A percentile compares a stretch with the other conserved stretches of the same genome.
phyloP scores from a whole-genome alignment of 805 yeast species.

The Priceomyces castillae region DNA sequence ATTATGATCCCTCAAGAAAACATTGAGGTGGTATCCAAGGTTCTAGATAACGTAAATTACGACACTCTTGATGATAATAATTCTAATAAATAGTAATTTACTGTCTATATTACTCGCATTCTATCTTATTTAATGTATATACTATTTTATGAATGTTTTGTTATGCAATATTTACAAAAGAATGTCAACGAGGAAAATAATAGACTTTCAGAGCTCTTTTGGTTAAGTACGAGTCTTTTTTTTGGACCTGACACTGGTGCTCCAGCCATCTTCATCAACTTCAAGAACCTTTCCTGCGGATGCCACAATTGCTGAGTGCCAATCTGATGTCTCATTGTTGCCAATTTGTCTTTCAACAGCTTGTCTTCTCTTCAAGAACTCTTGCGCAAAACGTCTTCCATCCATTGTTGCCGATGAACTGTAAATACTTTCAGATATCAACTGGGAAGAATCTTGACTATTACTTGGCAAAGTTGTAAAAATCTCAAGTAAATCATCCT shows the following conservation, averaged over 20 bases:
- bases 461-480: constrained; percentile 73
- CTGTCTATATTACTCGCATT: not conserved
- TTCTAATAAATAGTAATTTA: not conserved
- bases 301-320: constrained; percentile 67
- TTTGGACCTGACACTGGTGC: constrained; percentile 39
- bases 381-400: constrained; percentile 91
- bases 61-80: constrained; percentile 4
- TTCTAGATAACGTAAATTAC: constrained; percentile 11
- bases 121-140: not conserved
- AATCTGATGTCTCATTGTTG: constrained; percentile 48
- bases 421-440: constrained; percentile 89
- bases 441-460: constrained; percentile 69
- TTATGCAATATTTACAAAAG: constrained; percentile 4
- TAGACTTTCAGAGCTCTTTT: not conserved
- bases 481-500: constrained; percentile 75
- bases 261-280: constrained; percentile 49
- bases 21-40: constrained; percentile 28
- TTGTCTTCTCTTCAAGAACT: constrained; percentile 75
- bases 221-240: constrained; percentile 34
- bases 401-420: constrained; percentile 88
- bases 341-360: constrained; percentile 58
- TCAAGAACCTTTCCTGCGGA: constrained; percentile 37
- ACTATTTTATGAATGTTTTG: not conserved
- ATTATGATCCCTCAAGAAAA: constrained; percentile 58
- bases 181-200: not conserved